A percentile compares a stretch with the other conserved stretches of the same genome.
Evolutionary conservation across 2,329 filamentous ascomycete species (phyloP).

Genomic region (Colletotrichum camelliae): DNA sequence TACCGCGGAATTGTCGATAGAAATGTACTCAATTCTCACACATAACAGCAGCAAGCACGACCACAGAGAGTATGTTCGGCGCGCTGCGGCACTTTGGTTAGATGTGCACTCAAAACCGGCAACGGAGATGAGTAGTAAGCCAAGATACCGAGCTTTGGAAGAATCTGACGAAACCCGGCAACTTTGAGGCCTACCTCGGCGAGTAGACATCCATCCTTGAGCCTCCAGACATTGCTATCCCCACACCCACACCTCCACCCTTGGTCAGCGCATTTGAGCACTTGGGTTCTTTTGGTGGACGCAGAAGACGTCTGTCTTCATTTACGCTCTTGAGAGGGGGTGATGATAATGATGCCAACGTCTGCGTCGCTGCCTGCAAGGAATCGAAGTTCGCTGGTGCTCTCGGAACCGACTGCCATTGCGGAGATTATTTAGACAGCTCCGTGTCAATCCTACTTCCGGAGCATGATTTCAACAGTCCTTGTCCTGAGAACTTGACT

Average conservation of each 20-base stretch:
- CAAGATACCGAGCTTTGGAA: no score
- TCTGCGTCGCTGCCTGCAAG: neutral
- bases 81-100: neutral
- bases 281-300: neutral
- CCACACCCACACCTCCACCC: neutral
- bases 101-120: neutral
- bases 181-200: no score
- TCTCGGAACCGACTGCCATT: neutral
- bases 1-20: neutral
- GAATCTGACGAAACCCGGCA: no score
- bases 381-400: neutral
- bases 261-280: neutral
- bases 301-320: neutral
- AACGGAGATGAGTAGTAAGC: neutral
- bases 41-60: rapidly evolving
- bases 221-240: neutral
- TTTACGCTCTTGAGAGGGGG: neutral
- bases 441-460: neutral
- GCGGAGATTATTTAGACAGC: neutral
- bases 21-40: neutral
- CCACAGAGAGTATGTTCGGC: neutral
- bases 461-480: neutral
- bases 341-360: neutral
- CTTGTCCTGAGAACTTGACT: neutral
- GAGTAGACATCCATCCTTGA: no score